Evolutionary conservation across 2,329 filamentous ascomycete species (phyloP), one percentile per base, ranked within the genome.

Genomic region (Eurotiales sp.): DNA sequence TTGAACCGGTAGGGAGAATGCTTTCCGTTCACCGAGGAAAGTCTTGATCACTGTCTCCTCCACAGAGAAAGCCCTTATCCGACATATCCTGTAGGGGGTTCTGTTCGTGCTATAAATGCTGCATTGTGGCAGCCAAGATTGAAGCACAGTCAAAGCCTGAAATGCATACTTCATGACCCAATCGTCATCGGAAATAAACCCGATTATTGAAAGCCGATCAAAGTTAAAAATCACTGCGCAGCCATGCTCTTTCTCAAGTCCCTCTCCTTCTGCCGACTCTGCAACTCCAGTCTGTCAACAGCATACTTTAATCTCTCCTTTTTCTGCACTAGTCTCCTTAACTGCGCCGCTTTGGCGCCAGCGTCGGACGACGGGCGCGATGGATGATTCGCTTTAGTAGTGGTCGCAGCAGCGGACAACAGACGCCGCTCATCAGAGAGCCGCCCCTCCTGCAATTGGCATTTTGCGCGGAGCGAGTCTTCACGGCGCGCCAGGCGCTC

Each of bases 241-340:
- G 83, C 84, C 81, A 87, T 85, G 66, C 84, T 87, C 80, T 85
- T 87, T 66, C 85, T 79, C 71, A 88, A 68, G 64, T 88, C 84
- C 59, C 85, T 77, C 68, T 88, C 81, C 64, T 80, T 73, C 71
- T 96, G 90, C 60, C 84, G 78, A n/a, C 89, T 87, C 73, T 96
- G 89, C 61, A 96, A 66, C 74, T 93, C 88, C 58, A 96, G 70
- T 55, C 90, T 80, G 65, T 93, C 89, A 15, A 96, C 88, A 23
- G 88, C 86, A 73, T 95, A 96, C 66, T 88, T 85, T 60, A 96
- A 72, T 45, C 89, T 82, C 69, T 95, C 90, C 70, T 89, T 92
- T 71, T 90, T 86, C 75, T 90, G 88, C 52, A 82, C 77, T 51
- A 93, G 70, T 56, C 87, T 85, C 61, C 82, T 83, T 55, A 89